Evolutionary conservation across 495 filamentous ascomycete genomes (phyloP), one percentile per base, ranked within the genome.

Genomic region (Diplogelasinospora grovesii): DNA sequence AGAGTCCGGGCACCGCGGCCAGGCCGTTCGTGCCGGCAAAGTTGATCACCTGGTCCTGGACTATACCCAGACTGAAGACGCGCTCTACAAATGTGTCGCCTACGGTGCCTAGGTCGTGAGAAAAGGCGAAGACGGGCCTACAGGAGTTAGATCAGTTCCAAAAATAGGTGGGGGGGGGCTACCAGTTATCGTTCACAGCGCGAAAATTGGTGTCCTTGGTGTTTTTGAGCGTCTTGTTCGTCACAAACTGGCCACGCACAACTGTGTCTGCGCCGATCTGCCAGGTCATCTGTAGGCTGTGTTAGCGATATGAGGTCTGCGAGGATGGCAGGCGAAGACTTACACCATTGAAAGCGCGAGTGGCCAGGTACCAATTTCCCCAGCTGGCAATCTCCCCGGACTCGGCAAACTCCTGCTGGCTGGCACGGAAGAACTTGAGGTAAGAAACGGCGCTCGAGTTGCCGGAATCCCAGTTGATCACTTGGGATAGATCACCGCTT

Each of bases 81-180:
- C 61, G 68, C 21, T 60, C 68, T 3, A 61, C 54, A 0, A 51
- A 43, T 3, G 39, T 38, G 0, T 22, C 32, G 8, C 53, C 45
- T 20, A 74, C 57, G 22, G 56, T 50, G 8, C 69, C 70, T 56
- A 95, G 82, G 13, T 81, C 73, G 52, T 92, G 90, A 16, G 84
- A 74, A 55, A 93, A 94, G 0, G 83, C 88, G 65, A 97, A 95
- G 9, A 93, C 85, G 0, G 90, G 90, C 65, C 69, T 73, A 22
- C 0, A 8, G n/a, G 36, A 8, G 33, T 63, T 8, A 64, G 53
- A 25, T 13, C 8, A 13, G 8, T 30, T 11, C 11, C 28, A 11
- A 1, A 11, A 22, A 18, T 24, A 18, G 45, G 49, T 41, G n/a
- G n/a, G n/a, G n/a, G n/a, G n/a, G n/a, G n/a, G n/a, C n/a, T 52